Conservation (phyloP, 768 basidiomycete species). For the Plicaturopsis crispa region DNA sequence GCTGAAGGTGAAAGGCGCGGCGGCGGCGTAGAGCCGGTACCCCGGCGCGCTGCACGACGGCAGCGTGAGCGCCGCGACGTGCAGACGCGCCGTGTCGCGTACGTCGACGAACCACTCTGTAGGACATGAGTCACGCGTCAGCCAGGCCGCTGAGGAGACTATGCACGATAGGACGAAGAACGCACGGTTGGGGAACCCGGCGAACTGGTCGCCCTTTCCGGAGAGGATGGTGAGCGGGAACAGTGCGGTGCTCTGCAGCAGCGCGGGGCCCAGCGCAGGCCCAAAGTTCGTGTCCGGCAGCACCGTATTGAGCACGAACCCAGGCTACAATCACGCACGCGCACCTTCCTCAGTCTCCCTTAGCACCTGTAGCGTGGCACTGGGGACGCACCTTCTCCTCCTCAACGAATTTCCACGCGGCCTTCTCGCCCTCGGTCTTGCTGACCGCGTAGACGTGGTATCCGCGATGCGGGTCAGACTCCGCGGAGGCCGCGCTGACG, state of each 20-base stretch:
- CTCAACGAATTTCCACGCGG: conserved; percentile 13
- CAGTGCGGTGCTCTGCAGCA: not conserved
- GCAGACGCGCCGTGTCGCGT: conserved; percentile 23
- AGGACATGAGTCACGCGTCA: too few species aligned
- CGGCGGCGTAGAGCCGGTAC: not conserved
- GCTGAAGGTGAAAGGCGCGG: not conserved
- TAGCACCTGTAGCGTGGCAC: too few species aligned
- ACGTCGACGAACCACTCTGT: conserved; percentile 19
- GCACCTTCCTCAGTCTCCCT: too few species aligned
- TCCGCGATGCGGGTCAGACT: not conserved
- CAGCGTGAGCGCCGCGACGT: conserved; percentile 15
- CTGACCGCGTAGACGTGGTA: conserved; percentile 9
- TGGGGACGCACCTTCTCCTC: conserved; percentile 3
- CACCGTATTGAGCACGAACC: too few species aligned
- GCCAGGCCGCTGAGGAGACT: too few species aligned
- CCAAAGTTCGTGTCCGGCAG: too few species aligned
- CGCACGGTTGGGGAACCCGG: conserved; percentile 3
- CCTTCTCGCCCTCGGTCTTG: conserved; percentile 15
- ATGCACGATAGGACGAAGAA: conserved; percentile 8
- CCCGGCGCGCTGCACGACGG: not conserved
- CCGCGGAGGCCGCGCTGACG: conserved; percentile 12
- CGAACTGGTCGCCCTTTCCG: conserved; percentile 3
- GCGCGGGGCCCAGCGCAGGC: not conserved
- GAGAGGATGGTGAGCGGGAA: too few species aligned
- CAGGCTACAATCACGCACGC: too few species aligned